Percentiles rank a stretch among this genome's conserved stretches.
Evolutionary conservation across 2,329 filamentous ascomycete species (phyloP).

Genomic region (Colletotrichum nymphaeae): DNA sequence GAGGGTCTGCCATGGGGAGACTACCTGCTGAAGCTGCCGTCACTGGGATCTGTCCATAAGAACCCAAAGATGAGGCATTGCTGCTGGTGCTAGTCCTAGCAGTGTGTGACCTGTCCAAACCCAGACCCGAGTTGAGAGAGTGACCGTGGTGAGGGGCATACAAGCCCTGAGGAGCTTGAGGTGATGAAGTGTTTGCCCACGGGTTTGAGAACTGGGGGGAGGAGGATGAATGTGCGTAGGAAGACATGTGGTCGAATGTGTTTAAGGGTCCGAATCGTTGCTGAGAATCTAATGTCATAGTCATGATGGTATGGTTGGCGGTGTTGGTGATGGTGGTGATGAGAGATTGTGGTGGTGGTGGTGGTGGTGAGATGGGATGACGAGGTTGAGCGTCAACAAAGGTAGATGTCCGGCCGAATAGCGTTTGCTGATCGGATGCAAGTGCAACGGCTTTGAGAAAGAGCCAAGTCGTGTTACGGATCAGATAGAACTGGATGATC

Average conservation of each 20-base stretch:
- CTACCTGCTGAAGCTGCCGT: constrained; percentile 80
- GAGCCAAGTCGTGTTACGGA: constrained; percentile 57
- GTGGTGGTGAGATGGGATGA: constrained; percentile 31
- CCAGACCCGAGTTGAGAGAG: constrained; percentile 66
- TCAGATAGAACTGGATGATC: constrained; percentile 47
- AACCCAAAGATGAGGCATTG: constrained; percentile 72
- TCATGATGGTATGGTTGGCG: constrained; percentile 69
- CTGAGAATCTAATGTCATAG: constrained; percentile 94
- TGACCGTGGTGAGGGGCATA: constrained; percentile 63
- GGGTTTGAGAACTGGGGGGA: constrained; percentile 90
- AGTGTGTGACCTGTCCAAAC: constrained; percentile 63
- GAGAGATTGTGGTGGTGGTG: constrained; percentile 38
- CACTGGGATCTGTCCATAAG: constrained; percentile 78
- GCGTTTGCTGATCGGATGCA: constrained; percentile 64
- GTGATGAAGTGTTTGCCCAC: constrained; percentile 74
- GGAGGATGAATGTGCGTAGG: constrained; percentile 66
- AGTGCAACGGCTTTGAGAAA: constrained; percentile 54
- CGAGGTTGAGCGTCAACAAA: constrained; percentile 36
- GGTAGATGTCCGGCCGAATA: constrained; percentile 39
- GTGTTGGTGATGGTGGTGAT: constrained; percentile 38
- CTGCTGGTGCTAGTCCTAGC: constrained; percentile 69
- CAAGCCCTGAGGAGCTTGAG: constrained; percentile 64
- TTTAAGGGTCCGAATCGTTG: constrained; percentile 80
- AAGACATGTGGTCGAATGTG: constrained; percentile 81
- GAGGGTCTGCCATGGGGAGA: constrained; percentile 64